A percentile compares a stretch with the other conserved stretches of the same genome.
These are phyloP conservation scores for Fraxinus cuspidata DNA, from an alignment of 257 asterid genomes.

Conservation along the genomic window DNA sequence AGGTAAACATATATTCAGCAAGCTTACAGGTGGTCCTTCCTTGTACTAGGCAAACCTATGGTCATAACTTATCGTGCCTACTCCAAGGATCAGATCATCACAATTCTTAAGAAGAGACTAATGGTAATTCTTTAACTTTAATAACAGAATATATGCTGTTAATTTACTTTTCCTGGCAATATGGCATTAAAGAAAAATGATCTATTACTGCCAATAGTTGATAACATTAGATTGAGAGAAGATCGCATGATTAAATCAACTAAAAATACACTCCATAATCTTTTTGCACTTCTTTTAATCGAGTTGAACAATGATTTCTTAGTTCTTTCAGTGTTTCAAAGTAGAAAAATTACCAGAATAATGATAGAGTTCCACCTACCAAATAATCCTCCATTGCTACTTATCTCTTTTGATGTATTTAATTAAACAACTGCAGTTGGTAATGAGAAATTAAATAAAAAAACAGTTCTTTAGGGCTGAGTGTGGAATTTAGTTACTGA, in stretches of 20 bases:
- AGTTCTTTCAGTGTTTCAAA: background rate
- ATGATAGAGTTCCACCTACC: background rate
- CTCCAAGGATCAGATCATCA: slow-evolving; percentile 85
- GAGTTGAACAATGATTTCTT: slow-evolving; percentile 5
- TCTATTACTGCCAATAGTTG: background rate
- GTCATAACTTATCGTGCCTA: slow-evolving; percentile 88
- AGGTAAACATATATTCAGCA: slow-evolving; percentile 10
- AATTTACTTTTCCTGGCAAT: slow-evolving; percentile 3
- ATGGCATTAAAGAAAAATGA: no score
- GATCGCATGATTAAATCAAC: background rate
- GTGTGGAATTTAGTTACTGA: background rate
- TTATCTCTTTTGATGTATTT: slow-evolving; percentile 1
- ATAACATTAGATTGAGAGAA: slow-evolving; percentile 11
- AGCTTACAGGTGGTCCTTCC: slow-evolving; percentile 11
- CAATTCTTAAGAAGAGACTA: slow-evolving; percentile 77
- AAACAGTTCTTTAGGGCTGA: background rate
- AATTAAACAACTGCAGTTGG: slow-evolving; percentile 1
- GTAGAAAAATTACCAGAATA: background rate
- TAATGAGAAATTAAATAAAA: background rate
- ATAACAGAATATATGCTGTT: background rate
- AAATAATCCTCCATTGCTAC: background rate
- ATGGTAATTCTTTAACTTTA: slow-evolving; percentile 44
- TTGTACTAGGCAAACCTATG: slow-evolving; percentile 75
- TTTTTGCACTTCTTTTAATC: background rate
- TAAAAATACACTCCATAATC: background rate